These are phyloP conservation scores for Gentiana dahurica DNA, from an alignment of 257 asterid species.

Conservation along the genomic window DNA sequence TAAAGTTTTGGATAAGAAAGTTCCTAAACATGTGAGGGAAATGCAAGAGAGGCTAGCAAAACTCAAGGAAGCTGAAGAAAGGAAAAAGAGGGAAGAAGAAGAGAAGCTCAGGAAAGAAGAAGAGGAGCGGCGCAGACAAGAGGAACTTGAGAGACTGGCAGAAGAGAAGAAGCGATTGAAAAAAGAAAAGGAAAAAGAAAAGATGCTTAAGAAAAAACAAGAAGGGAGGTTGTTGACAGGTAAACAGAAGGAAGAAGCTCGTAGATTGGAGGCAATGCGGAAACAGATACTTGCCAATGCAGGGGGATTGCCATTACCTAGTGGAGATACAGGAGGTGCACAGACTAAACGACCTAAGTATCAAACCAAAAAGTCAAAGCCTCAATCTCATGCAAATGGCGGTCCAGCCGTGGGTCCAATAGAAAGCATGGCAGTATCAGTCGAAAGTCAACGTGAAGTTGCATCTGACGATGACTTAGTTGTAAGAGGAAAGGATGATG, in stretches of 20 bases:
- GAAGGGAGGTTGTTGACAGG: slow-evolving; percentile 80
- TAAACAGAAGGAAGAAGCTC: slow-evolving; percentile 90
- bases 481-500: slow-evolving; percentile 25
- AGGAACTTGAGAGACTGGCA: slow-evolving; percentile 59
- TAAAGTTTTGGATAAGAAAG: slow-evolving; percentile 48
- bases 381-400: slow-evolving; percentile 56
- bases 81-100: slow-evolving; percentile 67
- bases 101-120: slow-evolving; percentile 83
- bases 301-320: slow-evolving; percentile 27
- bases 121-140: slow-evolving; percentile 63
- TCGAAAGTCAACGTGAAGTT: slow-evolving; percentile 30
- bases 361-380: slow-evolving; percentile 62
- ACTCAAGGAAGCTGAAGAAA: slow-evolving; percentile 71
- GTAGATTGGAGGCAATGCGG: slow-evolving; percentile 79
- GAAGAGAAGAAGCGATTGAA: slow-evolving; percentile 83
- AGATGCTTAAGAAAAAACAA: slow-evolving; percentile 62
- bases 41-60: slow-evolving; percentile 85
- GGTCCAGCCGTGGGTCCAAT: slow-evolving; percentile 30
- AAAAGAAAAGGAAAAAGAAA: slow-evolving; percentile 88
- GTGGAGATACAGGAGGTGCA: slow-evolving; percentile 42
- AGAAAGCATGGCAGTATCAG: slow-evolving; percentile 33
- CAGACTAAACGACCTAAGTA: slow-evolving; percentile 65
- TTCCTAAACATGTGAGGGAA: slow-evolving; percentile 73
- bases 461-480: slow-evolving; percentile 26
- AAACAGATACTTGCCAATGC: slow-evolving; percentile 72